Percentiles rank a stretch among this genome's conserved stretches.
These are phyloP conservation scores for Torulaspora franciscae DNA, from an alignment of 805 yeast genomes.

Conservation along the genomic window DNA sequence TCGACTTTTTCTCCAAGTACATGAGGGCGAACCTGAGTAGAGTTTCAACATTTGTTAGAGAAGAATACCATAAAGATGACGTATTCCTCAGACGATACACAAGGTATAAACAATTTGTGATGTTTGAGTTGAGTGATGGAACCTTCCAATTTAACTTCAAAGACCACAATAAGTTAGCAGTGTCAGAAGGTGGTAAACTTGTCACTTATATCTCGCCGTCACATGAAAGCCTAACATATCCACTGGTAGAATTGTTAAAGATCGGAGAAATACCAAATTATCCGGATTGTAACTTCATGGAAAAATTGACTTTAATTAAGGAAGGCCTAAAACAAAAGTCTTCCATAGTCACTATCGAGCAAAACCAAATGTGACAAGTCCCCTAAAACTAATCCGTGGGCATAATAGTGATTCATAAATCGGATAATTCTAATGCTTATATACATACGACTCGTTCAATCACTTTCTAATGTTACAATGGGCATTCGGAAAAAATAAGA, in stretches of 20 bases:
- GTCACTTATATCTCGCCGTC: constrained; percentile 79
- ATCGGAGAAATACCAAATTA: constrained; percentile 45
- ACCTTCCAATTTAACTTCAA: constrained; percentile 90
- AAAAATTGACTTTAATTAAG: constrained; percentile 54
- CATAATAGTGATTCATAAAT: constrained; percentile 7
- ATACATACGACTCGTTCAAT: constrained; percentile 2
- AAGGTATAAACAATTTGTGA: constrained; percentile 71
- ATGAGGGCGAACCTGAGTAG: constrained; percentile 88
- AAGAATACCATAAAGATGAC: constrained; percentile 53
- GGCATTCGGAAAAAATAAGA: neutral
- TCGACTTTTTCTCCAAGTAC: constrained; percentile 82
- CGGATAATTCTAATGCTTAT: constrained; percentile 7
- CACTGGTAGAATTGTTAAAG: constrained; percentile 46
- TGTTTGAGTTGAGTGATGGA: constrained; percentile 92
- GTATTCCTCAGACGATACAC: constrained; percentile 79
- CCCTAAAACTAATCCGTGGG: neutral
- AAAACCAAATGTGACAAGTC: constrained; percentile 10
- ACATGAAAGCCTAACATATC: constrained; percentile 64
- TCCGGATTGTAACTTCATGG: constrained; percentile 42
- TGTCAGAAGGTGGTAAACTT: constrained; percentile 69
- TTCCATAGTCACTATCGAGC: constrained; percentile 28
- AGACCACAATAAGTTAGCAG: constrained; percentile 85
- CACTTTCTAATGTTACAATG: neutral
- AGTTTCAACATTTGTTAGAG: constrained; percentile 53
- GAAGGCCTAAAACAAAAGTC: constrained; percentile 51